Evolutionary conservation across 2,329 filamentous ascomycete genomes (phyloP), one percentile per base, ranked within the genome.

Genomic region (Fusarium albosuccineum): DNA sequence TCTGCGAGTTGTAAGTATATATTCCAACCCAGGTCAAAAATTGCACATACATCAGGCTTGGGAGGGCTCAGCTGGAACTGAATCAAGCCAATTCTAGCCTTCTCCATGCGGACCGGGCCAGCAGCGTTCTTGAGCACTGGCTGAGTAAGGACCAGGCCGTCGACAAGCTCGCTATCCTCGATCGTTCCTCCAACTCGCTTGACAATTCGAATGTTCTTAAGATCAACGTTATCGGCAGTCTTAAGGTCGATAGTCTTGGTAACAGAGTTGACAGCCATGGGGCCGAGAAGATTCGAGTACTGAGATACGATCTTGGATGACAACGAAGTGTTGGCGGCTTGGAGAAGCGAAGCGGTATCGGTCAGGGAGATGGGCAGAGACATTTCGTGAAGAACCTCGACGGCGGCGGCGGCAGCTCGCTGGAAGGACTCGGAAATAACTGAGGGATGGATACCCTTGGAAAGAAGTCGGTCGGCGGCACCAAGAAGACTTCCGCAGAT

Each of bases 281-380:
- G 93, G n/a, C 93, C 95, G 17, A 99, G 88, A 40, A 95, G 87
- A 78, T 94, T 96, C 34, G 96, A 96, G 82, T 99, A 94, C 82
- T 98, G 95, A 62, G 95, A 96, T 66, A 99, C 96, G 75, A 99
- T 98, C 85, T 99, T 99, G 74, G 96, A 98, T 51, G 94, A 97
- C 57, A 99, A 89, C 37, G 96, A 97, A 51, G 96, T 99, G 72
- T 96, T 97, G 70, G 96, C 96, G 66, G 96, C 96, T 85, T 98
- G 97, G 70, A 98, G 90, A 65, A 99, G 91, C 40, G 94, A 94
- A 44, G 92, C 86, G 60, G 93, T 94, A 80, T 99, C 96, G 77
- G 87, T 89, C 62, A 99, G 88, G 68, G 92, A 89, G 75, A 99
- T 95, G 51, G 96, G 95, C 73, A 95, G 92, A 74, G 95, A 97